Conservation (phyloP, 805 yeast species). For the Candida insectorum region DNA sequence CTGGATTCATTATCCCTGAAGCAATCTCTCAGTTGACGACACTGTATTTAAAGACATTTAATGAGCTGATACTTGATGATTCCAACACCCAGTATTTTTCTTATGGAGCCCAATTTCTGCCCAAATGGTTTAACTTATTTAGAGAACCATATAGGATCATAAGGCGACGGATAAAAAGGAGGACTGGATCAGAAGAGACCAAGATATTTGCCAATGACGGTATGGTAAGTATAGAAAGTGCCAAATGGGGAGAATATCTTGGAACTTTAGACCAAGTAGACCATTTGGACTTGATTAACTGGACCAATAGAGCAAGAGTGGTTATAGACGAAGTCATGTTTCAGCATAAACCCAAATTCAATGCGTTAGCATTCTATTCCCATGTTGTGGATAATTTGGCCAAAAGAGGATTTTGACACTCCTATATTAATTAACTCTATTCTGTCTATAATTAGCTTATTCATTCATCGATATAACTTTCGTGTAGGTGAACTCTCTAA, state of each 20-base stretch:
- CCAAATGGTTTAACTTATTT: constrained; percentile 61
- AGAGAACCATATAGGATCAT: constrained; percentile 63
- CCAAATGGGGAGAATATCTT: constrained; percentile 80
- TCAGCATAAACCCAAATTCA: constrained; percentile 42
- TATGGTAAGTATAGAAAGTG: constrained; percentile 70
- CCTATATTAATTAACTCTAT: neutral
- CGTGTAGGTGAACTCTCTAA: constrained; percentile 35
- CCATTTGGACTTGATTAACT: constrained; percentile 82
- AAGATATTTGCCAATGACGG: constrained; percentile 71
- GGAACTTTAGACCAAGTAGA: constrained; percentile 80
- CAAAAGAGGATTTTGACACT: constrained; percentile 47
- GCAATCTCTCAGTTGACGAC: constrained; percentile 68
- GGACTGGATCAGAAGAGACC: too few species aligned
- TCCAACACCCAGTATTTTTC: constrained; percentile 72
- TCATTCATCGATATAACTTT: constrained; percentile 32
- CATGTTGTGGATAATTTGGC: constrained; percentile 65
- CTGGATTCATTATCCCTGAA: constrained; percentile 18
- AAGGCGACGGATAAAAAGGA: constrained; percentile 15
- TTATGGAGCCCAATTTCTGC: constrained; percentile 73
- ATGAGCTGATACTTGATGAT: constrained; percentile 47
- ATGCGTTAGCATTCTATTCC: constrained; percentile 67
- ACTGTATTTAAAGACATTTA: constrained; percentile 49
- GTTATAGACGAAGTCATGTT: constrained; percentile 26
- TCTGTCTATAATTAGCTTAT: constrained; percentile 3
- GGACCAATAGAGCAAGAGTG: constrained; percentile 58